Conservation (phyloP, 1,139 yeast species). For the Pichia sp. region DNA sequence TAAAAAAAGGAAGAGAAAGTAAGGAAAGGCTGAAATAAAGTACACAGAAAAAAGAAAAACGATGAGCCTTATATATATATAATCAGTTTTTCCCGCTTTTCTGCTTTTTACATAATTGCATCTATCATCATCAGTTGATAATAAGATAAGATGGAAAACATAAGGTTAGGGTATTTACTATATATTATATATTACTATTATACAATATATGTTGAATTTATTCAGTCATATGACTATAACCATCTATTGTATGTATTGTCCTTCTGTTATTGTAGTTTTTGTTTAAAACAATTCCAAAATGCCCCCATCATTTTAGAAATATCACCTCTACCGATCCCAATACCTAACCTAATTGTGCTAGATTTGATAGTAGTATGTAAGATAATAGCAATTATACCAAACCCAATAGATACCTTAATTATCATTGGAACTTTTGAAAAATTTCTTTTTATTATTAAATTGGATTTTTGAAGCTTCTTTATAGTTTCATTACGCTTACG, state of each 20-base stretch:
- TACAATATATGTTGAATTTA: no score
- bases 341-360: not conserved
- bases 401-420: conserved; percentile 21
- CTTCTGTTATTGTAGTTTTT: not conserved
- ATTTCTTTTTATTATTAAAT: not conserved
- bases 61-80: not conserved
- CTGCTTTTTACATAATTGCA: no score
- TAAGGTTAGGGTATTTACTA: no score
- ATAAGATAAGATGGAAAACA: not conserved
- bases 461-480: conserved; percentile 1
- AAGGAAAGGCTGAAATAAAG: not conserved
- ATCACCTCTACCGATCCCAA: not conserved
- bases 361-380: not conserved
- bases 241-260: no score
- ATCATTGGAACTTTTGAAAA: conserved; percentile 12
- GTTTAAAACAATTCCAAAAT: not conserved
- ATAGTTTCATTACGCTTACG: not conserved
- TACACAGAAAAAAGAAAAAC: not conserved
- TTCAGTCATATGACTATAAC: no score
- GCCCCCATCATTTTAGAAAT: no score
- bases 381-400: conserved; percentile 23
- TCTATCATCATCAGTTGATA: not conserved
- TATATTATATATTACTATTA: no score
- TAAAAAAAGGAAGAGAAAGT: not conserved
- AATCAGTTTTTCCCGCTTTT: no score